These are phyloP conservation scores for Canariomyces notabilis DNA, from an alignment of 2,329 filamentous ascomycete genomes.

Conservation along the genomic window DNA sequence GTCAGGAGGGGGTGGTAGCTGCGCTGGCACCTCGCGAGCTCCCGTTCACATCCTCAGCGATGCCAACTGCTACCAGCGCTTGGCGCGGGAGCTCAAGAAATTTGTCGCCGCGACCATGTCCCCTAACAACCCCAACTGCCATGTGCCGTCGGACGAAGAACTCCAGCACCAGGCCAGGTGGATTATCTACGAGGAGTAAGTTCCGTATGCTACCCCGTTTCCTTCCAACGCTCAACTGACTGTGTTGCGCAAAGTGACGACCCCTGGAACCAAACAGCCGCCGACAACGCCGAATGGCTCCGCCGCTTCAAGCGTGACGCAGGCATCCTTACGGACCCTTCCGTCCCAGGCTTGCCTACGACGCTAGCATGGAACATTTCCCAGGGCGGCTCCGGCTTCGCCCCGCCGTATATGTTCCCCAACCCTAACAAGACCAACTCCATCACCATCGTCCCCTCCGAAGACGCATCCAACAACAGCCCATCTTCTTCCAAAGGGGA, in stretches of 20 bases:
- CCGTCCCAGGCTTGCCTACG: slow-evolving; percentile 46
- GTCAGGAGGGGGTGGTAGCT: slow-evolving; percentile 8
- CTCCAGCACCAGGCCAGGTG: slow-evolving; percentile 60
- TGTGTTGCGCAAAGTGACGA: slow-evolving; percentile 44
- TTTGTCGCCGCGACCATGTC: slow-evolving; percentile 52
- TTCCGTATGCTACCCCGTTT: slow-evolving; percentile 10
- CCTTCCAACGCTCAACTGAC: slow-evolving; percentile 18
- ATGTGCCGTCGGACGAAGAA: slow-evolving; percentile 57
- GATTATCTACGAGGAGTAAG: slow-evolving; percentile 58
- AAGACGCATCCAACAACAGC: not conserved
- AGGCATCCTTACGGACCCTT: slow-evolving; percentile 44
- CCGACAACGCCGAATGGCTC: slow-evolving; percentile 60
- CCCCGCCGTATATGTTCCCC: slow-evolving; percentile 49
- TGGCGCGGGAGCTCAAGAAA: slow-evolving; percentile 49
- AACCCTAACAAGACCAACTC: slow-evolving; percentile 37
- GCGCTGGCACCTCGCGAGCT: not conserved
- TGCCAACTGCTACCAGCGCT: slow-evolving; percentile 54
- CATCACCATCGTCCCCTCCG: slow-evolving; percentile 29
- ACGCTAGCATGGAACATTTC: slow-evolving; percentile 41
- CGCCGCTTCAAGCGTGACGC: slow-evolving; percentile 56
- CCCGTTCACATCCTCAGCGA: slow-evolving; percentile 46
- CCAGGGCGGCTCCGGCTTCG: slow-evolving; percentile 51
- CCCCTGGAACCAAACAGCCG: slow-evolving; percentile 59
- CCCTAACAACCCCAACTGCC: slow-evolving; percentile 54
- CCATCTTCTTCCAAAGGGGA: too few species aligned